Evolutionary conservation across 75 land plant genomes (phyloP), one percentile per base, ranked within the genome.

Genomic region (Selaginella moellendorffii): DNA sequence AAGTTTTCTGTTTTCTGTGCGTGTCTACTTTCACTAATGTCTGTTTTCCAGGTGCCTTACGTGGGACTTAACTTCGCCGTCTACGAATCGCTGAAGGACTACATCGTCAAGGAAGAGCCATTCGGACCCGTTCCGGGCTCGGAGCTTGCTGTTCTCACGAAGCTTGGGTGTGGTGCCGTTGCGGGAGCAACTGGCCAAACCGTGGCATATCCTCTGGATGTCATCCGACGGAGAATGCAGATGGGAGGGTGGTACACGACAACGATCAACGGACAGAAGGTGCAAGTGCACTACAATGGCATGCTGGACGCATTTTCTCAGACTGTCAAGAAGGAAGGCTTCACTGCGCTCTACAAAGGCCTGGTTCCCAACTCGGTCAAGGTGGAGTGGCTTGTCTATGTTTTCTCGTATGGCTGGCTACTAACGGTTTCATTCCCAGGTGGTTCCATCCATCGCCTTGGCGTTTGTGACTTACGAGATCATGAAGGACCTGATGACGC

Each of bases 121-220:
- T 80, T 74, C 27, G 81, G 79, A 0, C 65, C 77, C 5, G 85
- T 64, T 65, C 78, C 82, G 21, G 78, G 77, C 28, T 19, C 53
- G 42, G 95, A 91, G 31, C 66, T 90, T 71, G 63, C 82, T 52
- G 82, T 90, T 24, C 51, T 69, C 10, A 91, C 97, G 53, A 75
- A 76, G 70, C 81, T 88, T 22, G 88, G 76, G 27, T 91, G 97
- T 72, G 97, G 97, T 24, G 97, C 97, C 54, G 95, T 78, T 29
- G 97, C 95, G 27, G 97, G 97, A 28, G 87, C 88, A 9, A 78
- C 84, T 54, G 97, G 93, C n/a, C 97, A 91, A 67, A 86, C 96
- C 24, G 83, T 90, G 54, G 96, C 96, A 25, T 90, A 90, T 61
- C 96, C 96, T 29, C 79, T 91, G 64, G 97, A 91, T 78, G 97